Evolutionary conservation across 2,329 filamentous ascomycete genomes (phyloP).

Genomic region (Fusarium siculi): DNA sequence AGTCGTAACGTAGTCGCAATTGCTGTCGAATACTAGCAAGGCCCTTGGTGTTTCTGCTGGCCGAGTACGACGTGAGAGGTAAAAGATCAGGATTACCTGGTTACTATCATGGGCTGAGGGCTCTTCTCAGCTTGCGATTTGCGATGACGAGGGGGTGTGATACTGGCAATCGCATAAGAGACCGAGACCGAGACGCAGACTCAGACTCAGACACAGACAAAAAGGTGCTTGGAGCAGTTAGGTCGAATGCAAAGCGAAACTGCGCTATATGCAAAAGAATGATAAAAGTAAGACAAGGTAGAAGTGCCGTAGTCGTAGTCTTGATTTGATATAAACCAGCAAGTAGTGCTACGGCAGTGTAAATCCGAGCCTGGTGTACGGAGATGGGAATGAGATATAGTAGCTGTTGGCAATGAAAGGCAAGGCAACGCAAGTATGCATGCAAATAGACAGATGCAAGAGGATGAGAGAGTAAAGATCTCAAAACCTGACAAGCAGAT

Average conservation of each 20-base stretch:
- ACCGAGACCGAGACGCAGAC: not conserved
- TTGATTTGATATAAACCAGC: slow-evolving; percentile 25
- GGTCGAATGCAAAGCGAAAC: slow-evolving; percentile 24
- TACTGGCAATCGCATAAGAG: slow-evolving; percentile 17
- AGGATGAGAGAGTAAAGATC: slow-evolving; percentile 19
- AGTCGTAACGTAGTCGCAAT: slow-evolving; percentile 19
- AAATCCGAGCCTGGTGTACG: not conserved
- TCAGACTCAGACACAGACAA: slow-evolving; percentile 13
- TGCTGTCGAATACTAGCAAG: not conserved
- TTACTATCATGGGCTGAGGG: slow-evolving; percentile 6
- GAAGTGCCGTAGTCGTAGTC: slow-evolving; percentile 5
- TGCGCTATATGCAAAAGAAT: slow-evolving; percentile 24
- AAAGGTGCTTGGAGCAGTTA: slow-evolving; percentile 23
- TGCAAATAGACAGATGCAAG: slow-evolving; percentile 16
- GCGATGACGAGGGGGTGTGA: slow-evolving; percentile 27
- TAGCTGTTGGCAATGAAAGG: slow-evolving; percentile 3
- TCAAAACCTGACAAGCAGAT: slow-evolving; percentile 28
- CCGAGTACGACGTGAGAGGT: slow-evolving; percentile 7
- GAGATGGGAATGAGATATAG: not conserved
- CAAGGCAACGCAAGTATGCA: slow-evolving; percentile 18
- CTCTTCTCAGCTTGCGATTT: slow-evolving; percentile 22
- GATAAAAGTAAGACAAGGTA: slow-evolving; percentile 13
- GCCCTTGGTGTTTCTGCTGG: slow-evolving; percentile 14
- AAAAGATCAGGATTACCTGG: slow-evolving; percentile 15
- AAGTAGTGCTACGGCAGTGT: slow-evolving; percentile 7